Conservation (phyloP, 73 alveolate species). For the Paramecium octaurelia region DNA sequence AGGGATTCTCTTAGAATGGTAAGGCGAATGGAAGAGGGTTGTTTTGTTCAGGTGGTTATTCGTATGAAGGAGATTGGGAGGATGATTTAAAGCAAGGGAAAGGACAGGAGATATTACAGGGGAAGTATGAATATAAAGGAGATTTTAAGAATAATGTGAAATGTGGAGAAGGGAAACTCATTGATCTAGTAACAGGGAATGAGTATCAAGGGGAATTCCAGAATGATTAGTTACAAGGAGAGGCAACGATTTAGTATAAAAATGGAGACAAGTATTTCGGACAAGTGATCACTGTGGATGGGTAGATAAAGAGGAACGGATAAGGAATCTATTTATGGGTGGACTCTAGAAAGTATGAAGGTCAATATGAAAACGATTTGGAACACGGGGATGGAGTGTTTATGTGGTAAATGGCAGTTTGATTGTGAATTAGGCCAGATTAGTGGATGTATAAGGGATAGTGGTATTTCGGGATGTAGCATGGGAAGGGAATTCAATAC, state of each 20-base stretch:
- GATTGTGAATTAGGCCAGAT: slow-evolving; percentile 56
- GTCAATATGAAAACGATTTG: slow-evolving; percentile 43
- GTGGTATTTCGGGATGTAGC: slow-evolving; percentile 36
- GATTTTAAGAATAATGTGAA: slow-evolving; percentile 53
- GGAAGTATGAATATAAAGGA: slow-evolving; percentile 55
- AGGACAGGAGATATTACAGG: slow-evolving; percentile 27
- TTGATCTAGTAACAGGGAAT: slow-evolving; percentile 31
- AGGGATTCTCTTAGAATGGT: slow-evolving; percentile 35
- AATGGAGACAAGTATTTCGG: slow-evolving; percentile 59
- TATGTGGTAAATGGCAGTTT: slow-evolving; percentile 46
- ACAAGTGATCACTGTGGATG: slow-evolving; percentile 40
- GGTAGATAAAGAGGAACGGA: slow-evolving; percentile 47
- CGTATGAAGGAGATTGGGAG: slow-evolving; percentile 67
- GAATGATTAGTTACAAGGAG: slow-evolving; percentile 53
- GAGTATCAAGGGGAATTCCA: slow-evolving; percentile 62
- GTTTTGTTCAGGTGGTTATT: slow-evolving; percentile 23
- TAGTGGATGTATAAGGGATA: slow-evolving; percentile 51
- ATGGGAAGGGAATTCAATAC: slow-evolving; percentile 53
- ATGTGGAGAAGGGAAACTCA: slow-evolving; percentile 42
- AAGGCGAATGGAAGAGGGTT: slow-evolving; percentile 62
- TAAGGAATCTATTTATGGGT: slow-evolving; percentile 50
- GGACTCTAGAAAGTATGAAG: slow-evolving; percentile 60
- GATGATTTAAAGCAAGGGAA: slow-evolving; percentile 63
- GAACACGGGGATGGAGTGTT: slow-evolving; percentile 60
- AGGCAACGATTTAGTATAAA: slow-evolving; percentile 21